A percentile compares a stretch with the other conserved stretches of the same genome.
Evolutionary conservation across 345 rosid species (phyloP).

Genomic region (Gynandropsis gynandra): DNA sequence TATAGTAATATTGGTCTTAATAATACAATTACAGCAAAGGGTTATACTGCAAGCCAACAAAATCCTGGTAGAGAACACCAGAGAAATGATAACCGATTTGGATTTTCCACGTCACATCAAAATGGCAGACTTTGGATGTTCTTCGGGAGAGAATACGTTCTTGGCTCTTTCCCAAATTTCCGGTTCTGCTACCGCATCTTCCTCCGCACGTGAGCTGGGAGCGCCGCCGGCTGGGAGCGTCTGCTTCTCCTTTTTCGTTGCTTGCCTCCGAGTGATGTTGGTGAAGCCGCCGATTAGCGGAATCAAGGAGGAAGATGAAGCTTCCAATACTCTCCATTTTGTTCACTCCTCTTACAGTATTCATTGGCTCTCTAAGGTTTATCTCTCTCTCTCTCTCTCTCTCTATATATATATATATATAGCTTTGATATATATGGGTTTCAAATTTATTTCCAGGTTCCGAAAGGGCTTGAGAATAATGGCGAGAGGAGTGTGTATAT

Average conservation of each 20-base stretch:
- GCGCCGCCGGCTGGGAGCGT: conserved; percentile 20
- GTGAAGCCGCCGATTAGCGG: too few species aligned
- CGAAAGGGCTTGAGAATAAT: conserved; percentile 21
- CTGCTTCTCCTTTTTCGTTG: conserved; percentile 33
- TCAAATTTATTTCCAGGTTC: conserved; percentile 27
- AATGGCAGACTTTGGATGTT: conserved; percentile 44
- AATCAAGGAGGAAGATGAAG: too few species aligned
- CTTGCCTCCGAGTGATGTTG: conserved; percentile 48
- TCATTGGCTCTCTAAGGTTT: conserved; percentile 37
- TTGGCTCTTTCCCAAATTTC: conserved; percentile 19
- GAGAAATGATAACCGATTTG: conserved; percentile 14
- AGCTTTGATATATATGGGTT: too few species aligned
- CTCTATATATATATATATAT: background rate
- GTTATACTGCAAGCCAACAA: conserved; percentile 18
- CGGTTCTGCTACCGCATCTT: conserved; percentile 13
- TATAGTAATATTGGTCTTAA: too few species aligned
- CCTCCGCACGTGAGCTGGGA: background rate
- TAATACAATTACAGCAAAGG: too few species aligned
- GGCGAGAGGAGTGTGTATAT: conserved; percentile 22
- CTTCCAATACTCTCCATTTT: conserved; percentile 27
- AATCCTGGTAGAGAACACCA: conserved; percentile 13
- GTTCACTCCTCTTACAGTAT: conserved; percentile 34
- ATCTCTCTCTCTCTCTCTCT: background rate
- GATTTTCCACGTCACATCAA: conserved; percentile 20
- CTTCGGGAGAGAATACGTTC: conserved; percentile 43